phyloP scores from a whole-genome alignment of 2,329 filamentous ascomycete species.

The Fonsecaea erecta region DNA sequence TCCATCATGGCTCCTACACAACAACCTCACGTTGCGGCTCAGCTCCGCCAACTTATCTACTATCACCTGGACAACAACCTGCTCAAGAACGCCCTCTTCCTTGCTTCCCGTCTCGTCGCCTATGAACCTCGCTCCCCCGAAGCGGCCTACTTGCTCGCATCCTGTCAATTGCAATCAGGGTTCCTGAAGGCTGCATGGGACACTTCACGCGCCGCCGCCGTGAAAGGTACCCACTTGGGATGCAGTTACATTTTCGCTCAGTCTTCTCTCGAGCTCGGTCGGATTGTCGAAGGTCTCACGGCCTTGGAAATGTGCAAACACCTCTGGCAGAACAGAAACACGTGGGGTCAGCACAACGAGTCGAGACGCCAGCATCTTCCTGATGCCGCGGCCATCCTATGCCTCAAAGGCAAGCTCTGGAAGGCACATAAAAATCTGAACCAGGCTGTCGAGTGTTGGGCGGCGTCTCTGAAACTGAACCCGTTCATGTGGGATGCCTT shows the following conservation, averaged over 20 bases:
- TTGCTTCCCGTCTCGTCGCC: conserved; percentile 82
- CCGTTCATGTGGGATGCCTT: conserved; percentile 99
- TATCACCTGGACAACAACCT: conserved; percentile 88
- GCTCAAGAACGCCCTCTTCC: conserved; percentile 88
- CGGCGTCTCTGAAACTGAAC: conserved; percentile 85
- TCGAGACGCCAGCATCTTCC: conserved; percentile 74
- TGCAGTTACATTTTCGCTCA: conserved; percentile 93
- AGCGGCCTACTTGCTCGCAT: conserved; percentile 78
- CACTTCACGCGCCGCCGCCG: conserved; percentile 71
- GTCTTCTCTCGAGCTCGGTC: conserved; percentile 78
- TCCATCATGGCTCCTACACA: conserved; percentile 62
- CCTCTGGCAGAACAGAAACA: conserved; percentile 76
- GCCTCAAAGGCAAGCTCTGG: conserved; percentile 85
- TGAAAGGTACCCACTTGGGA: conserved; percentile 75
- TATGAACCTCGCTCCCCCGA: conserved; percentile 82
- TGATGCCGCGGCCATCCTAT: conserved; percentile 82
- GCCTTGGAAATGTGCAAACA: conserved; percentile 80
- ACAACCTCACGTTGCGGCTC: conserved; percentile 58
- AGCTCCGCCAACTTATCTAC: conserved; percentile 69
- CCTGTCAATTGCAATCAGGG: conserved; percentile 82
- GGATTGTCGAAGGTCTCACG: conserved; percentile 77
- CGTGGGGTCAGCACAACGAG: conserved; percentile 81
- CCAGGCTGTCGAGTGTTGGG: conserved; percentile 83
- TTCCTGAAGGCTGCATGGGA: conserved; percentile 87
- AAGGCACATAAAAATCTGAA: conserved; percentile 77